Base-by-base conservation (phyloP, 257 asterid genomes). In the Penstemon barbatus region DNA sequence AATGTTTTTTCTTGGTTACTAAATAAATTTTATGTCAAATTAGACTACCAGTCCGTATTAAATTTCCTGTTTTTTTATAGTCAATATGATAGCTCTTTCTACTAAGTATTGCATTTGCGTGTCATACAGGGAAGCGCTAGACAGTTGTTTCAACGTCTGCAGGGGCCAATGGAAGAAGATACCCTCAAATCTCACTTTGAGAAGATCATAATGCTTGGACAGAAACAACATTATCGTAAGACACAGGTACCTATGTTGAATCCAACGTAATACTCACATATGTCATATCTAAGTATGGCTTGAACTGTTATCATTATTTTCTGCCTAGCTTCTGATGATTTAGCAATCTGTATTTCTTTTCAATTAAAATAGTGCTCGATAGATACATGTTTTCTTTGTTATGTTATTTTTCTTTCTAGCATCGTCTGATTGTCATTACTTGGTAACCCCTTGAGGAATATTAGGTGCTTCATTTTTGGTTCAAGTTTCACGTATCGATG, bases 121-220 rank as follows among this genome's bases (percentile, higher is more conserved):
- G 75, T 70, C 73, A 60, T 82, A 65, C 87, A 95, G 99, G 99
- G 99, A 63, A 86, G 89, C 69, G 99, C 99, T 72, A 83, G 98
- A 59, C 99, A 91, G 75, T 81, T 95, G 83, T 91, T 95, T 81
- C 97, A 89, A 73, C 93, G 84, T 48, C 77, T 95, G 80, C 97
- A 89, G 82, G 98, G 97, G 61, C 99, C 99, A 71, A 78, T 89
- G 88, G 98, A 91, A 78, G 99, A 95, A 88, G 97, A 87, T 70
- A 80, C 90, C 50, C 86, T 89, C 51, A 88, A 88, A 77, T 91
- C 95, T 76, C 98, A 95, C 78, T 89, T 91, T 85, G 97, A 87
- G 83, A 89, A 86, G 82, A 91, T 95, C 66, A 85, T 86, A 50
- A 56, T 77, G 80, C 78, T 95, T 78, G 87, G 82, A 56, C 89